Percentiles rank a stretch among this genome's conserved stretches.
Evolutionary conservation across 768 basidiomycete species (phyloP).

Genomic region (Podaxis carcinomalis): DNA sequence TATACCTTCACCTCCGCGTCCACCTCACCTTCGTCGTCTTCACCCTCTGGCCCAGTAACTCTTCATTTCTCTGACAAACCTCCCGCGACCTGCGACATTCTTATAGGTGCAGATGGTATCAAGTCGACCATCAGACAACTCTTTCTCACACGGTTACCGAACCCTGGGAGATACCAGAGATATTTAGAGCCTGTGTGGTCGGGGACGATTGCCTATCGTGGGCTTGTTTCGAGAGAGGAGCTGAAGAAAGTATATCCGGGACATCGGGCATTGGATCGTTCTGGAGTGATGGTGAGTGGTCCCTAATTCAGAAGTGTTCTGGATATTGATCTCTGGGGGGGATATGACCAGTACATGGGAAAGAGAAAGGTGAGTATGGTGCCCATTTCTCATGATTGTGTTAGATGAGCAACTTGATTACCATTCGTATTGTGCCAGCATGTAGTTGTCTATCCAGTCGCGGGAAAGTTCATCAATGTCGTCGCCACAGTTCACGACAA

Average conservation of each 20-base stretch:
- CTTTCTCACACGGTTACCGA: conserved; percentile 4
- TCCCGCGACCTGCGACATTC: conserved; percentile 26
- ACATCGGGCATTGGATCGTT: conserved; percentile 18
- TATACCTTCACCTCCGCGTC: conserved; percentile 22
- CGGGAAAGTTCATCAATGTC: conserved; percentile 43
- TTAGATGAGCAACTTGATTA: neutral
- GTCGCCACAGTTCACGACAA: conserved; percentile 30
- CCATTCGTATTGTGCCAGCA: conserved; percentile 24
- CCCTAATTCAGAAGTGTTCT: neutral
- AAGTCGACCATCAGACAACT: conserved; percentile 18
- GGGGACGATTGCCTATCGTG: conserved; percentile 30
- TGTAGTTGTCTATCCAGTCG: conserved; percentile 43
- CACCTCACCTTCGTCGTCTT: neutral
- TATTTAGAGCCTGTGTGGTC: conserved; percentile 30
- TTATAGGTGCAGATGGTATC: conserved; percentile 25
- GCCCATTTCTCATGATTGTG: too few relatives aligned
- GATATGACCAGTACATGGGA: conserved; percentile 22
- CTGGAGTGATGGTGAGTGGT: conserved; percentile 19
- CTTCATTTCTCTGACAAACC: conserved; percentile 23
- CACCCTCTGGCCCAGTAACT: conserved; percentile 15
- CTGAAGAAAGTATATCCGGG: conserved; percentile 22
- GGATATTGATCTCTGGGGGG: neutral
- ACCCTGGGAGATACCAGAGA: neutral
- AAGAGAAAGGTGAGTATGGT: conserved; percentile 22
- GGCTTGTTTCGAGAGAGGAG: conserved; percentile 23